Evolutionary conservation across 2,329 filamentous ascomycete genomes (phyloP).

Genomic region (Cladosporium phlei): DNA sequence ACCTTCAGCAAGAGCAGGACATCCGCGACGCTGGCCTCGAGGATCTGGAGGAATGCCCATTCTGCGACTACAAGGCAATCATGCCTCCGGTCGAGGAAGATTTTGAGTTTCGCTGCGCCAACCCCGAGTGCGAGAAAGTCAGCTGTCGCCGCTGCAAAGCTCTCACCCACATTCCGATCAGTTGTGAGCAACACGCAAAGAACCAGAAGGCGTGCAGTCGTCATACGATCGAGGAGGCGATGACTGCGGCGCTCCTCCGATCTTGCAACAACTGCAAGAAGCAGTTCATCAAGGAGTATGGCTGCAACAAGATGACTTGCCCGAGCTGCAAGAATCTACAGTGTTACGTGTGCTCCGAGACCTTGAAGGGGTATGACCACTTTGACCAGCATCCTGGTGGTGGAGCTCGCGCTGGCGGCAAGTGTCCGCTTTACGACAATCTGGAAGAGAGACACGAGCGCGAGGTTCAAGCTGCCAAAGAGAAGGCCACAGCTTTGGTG

Average conservation of each 20-base stretch:
- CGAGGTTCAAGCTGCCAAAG: constrained; percentile 61
- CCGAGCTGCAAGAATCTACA: constrained; percentile 52
- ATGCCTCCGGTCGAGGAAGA: constrained; percentile 63
- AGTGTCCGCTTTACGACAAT: constrained; percentile 65
- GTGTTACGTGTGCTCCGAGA: constrained; percentile 67
- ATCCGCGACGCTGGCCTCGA: constrained; percentile 67
- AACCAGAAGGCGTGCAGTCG: constrained; percentile 59
- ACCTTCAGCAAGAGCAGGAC: constrained; percentile 65
- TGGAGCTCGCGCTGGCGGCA: constrained; percentile 34
- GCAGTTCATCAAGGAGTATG: constrained; percentile 72
- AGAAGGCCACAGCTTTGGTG: constrained; percentile 52
- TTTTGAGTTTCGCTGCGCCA: constrained; percentile 68
- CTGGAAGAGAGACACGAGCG: constrained; percentile 55
- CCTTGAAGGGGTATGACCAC: constrained; percentile 61
- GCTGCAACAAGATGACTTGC: constrained; percentile 83
- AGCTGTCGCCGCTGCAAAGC: constrained; percentile 57
- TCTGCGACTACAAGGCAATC: constrained; percentile 75
- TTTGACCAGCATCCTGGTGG: constrained; percentile 55
- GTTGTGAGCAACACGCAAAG: constrained; percentile 60
- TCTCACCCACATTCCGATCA: constrained; percentile 66
- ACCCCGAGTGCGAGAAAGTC: constrained; percentile 56
- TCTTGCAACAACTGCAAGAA: constrained; percentile 67
- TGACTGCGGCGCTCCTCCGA: constrained; percentile 73
- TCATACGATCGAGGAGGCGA: constrained; percentile 73
- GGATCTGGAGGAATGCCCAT: constrained; percentile 70